These are phyloP conservation scores for Aspergillus haitiensis DNA, from an alignment of 495 filamentous ascomycete genomes.

Conservation along the genomic window DNA sequence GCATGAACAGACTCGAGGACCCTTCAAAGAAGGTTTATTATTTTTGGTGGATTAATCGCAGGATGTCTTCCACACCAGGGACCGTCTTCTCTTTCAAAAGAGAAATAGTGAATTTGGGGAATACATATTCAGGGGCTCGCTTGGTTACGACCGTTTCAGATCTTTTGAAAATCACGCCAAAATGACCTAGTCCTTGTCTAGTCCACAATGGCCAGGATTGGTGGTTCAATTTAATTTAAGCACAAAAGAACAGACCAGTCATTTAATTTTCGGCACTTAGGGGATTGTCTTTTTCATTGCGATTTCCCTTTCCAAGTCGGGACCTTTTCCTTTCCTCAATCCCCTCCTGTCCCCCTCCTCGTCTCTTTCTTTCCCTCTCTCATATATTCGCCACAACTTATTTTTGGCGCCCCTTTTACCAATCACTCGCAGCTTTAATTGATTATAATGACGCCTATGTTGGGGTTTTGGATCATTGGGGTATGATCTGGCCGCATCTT, in stretches of 20 bases:
- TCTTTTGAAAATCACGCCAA: constrained; percentile 18
- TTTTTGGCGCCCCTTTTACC: not conserved
- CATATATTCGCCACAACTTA: constrained; percentile 17
- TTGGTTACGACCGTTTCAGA: constrained; percentile 17
- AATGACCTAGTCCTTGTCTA: constrained; percentile 16
- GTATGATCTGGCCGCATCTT: not conserved
- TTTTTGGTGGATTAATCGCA: not conserved
- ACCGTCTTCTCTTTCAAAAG: not conserved
- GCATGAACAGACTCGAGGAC: constrained; percentile 5
- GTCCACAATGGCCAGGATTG: constrained; percentile 15
- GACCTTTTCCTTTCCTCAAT: constrained; percentile 11
- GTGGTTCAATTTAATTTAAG: constrained; percentile 21
- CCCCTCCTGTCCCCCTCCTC: constrained; percentile 9
- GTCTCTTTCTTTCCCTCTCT: constrained; percentile 1
- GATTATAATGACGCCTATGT: constrained; percentile 6
- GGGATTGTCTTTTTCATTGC: constrained; percentile 10
- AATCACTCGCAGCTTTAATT: not conserved
- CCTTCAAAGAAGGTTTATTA: constrained; percentile 2
- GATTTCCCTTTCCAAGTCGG: constrained; percentile 16
- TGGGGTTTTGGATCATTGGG: constrained; percentile 2
- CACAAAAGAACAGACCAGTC: constrained; percentile 20
- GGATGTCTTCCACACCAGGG: constrained; percentile 9
- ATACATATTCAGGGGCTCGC: constrained; percentile 14
- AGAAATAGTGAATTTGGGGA: not conserved
- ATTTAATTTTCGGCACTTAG: constrained; percentile 13